These are phyloP conservation scores for Eutrema salsugineum DNA, from an alignment of 441 rosid species.

Conservation along the genomic window DNA sequence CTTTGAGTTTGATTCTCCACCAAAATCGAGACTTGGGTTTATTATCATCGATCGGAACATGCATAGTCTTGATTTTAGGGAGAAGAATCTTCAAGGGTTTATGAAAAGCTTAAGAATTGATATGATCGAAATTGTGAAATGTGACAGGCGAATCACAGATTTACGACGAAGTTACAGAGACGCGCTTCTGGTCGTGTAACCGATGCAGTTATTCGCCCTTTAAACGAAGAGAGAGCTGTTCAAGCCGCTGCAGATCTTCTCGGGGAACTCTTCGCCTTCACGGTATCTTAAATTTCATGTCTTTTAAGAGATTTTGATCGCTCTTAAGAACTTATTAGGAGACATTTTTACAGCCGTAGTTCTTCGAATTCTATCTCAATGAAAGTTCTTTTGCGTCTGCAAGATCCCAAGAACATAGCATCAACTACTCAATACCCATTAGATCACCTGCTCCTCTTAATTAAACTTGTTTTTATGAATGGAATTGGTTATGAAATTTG, in stretches of 20 bases:
- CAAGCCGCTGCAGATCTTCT: slow-evolving; percentile 84
- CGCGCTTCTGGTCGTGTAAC: slow-evolving; percentile 62
- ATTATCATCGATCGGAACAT: neutral
- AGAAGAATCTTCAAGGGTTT: slow-evolving; percentile 17
- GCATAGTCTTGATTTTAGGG: neutral
- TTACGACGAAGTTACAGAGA: slow-evolving; percentile 65
- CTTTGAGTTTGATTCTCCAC: neutral
- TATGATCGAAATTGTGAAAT: neutral
- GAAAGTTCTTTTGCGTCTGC: neutral
- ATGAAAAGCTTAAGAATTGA: neutral
- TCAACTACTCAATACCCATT: neutral
- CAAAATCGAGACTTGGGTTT: neutral
- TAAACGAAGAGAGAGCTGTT: slow-evolving; percentile 79
- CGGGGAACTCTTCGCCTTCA: slow-evolving; percentile 75
- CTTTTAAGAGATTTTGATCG: neutral
- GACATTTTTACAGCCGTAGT: neutral
- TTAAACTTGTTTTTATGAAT: neutral
- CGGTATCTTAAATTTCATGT: slow-evolving; percentile 39
- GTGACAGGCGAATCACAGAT: slow-evolving; percentile 70
- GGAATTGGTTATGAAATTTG: neutral
- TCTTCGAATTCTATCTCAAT: neutral
- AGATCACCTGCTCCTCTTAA: neutral
- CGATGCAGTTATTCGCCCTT: slow-evolving; percentile 68
- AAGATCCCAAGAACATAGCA: neutral
- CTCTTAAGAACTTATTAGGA: neutral